Base-by-base conservation (phyloP, 495 filamentous ascomycete genomes). In the Xylaria bambusicola region DNA sequence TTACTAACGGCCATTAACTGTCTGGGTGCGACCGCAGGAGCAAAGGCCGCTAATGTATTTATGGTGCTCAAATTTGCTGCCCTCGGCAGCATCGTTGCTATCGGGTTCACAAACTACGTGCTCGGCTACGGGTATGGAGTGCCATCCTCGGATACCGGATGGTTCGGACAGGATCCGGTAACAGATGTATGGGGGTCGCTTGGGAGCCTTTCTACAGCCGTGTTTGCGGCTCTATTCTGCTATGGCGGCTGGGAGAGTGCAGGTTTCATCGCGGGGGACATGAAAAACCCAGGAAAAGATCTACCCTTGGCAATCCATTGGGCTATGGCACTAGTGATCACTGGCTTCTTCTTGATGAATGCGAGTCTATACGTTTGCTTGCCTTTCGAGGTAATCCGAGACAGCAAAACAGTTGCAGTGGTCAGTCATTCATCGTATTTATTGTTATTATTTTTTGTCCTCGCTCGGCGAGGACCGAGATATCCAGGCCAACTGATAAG, bases 181-280 rank as follows among this genome's bases (percentile, higher is more conserved):
- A 36, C 52, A 29, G 6, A 48, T 50, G 27, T 46, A 60, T 51
- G 62, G 65, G 26, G 40, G 42, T 60, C 56, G 54, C 26, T 63
- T 38, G 57, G 61, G 24, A 49, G 62, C 35, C n/a, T 61, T 46
- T 52, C 60, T 9, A 59, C 50, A 38, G 62, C 61, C 53, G 24
- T 74, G 44, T 68, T 68, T 56, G 53, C 49, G 26, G 65, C 55
- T 4, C 45, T 65, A 33, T 70, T 62, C 53, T 59, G 61, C 15
- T 69, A 69, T 26, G 65, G 65, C 23, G 73, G 67, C 23, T 71
- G 63, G 69, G 66, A 74, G 55, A 70, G 61, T 15, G 70, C 68
- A 40, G 65, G 64, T 18, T 66, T 69, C 51, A 67, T 75, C 27
- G 62, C 63, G 1, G 72, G 73, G 40, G 73, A 72, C 26, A 73